Evolutionary conservation across 345 rosid genomes (phyloP), one percentile per base, ranked within the genome.

Genomic region (Ailanthus altissimus): DNA sequence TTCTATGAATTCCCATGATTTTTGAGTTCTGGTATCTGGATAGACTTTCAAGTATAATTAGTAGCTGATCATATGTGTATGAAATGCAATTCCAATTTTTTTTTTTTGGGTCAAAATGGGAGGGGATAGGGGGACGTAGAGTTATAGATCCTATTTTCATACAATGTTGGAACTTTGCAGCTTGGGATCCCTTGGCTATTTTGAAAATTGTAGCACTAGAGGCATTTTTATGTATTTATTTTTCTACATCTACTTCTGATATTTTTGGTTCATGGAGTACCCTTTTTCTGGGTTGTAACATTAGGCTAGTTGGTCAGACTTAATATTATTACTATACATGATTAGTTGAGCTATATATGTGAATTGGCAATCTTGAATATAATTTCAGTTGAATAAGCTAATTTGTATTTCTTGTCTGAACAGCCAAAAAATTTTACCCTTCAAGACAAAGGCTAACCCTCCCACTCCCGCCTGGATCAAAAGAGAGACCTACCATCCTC

Each of bases 401-500:
- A 53, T 59, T 82, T 73, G 47, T 45, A n/a, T 72, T 61, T 16
- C 54, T 78, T 78, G 12, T 74, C 38, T 77, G 56, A 74, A 84
- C 90, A 96, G 99, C 93, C 74, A 96, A 83, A 84, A 96, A 88
- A 70, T 91, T 88, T 86, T 91, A 94, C 78, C 98, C 98, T 49
- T 94, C 99, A 25, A 94, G 98, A 77, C 99, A 96, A 91, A 89
- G 97, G 73, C 93, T 96, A 38, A 94, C 97, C 32, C 93, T 96
- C 23, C 97, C 99, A 0, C 83, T 94, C 26, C 81, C 89, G 26
- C 77, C 90, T 51, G 99, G 94, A 49, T 89, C 94, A 1, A 96
- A 88, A 81, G 97, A 87, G 66, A 90, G 91, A 78, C 91, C 99
- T 11, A 79, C 84, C 1, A 87, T 82, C 70, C 97, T 96, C 38